Base-by-base conservation (phyloP, 345 rosid genomes). In the Trapa incisa region DNA sequence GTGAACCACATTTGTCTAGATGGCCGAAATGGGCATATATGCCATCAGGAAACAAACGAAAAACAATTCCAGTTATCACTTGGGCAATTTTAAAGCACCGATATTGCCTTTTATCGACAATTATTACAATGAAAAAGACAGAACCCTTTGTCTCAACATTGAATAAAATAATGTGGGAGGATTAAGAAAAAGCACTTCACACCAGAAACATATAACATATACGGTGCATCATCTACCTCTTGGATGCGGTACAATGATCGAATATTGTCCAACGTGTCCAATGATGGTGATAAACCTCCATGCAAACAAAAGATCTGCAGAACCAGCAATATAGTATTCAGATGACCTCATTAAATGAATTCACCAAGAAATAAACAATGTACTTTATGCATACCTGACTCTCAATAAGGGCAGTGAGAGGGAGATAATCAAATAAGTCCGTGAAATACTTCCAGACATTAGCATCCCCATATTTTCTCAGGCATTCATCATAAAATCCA, bases 391-490 rank as follows among this genome's bases (percentile, higher is more conserved):
- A 62, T 68, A 91, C 96, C 96, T 91, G 97, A 73, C 92, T 89
- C 82, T 89, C 96, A 45, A 91, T 91, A 74, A 91, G 96, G 60
- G 97, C 94, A 43, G 96, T 91, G 58, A 89, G 91, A 14, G 96
- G 97, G 58, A 87, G 83, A 73, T 89, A 91, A 80, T 91, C 96
- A 45, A 91, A 91, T 69, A 89, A 85, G 72, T 88, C 96, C 0
- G 97, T 91, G 76, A 91, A 89, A 66, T 84, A 74, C 83, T 91
- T 91, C 97, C 97, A 91, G 15, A 91, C 97, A 73, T 91, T 89
- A 29, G 96, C 96, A 83, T 91, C 89, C 76, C 97, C 97, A 70
- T 91, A 91, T 79, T 91, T 90, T 74, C 97, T 82, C 89, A 91
- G 80, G 70, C 97, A 89, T 68, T 92, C 97, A 68, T 90, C 95